Percentiles rank a stretch among this genome's conserved stretches.
These are phyloP conservation scores for Simmondsia chinensis DNA, from an alignment of 148 eudicot species.

Conservation along the genomic window DNA sequence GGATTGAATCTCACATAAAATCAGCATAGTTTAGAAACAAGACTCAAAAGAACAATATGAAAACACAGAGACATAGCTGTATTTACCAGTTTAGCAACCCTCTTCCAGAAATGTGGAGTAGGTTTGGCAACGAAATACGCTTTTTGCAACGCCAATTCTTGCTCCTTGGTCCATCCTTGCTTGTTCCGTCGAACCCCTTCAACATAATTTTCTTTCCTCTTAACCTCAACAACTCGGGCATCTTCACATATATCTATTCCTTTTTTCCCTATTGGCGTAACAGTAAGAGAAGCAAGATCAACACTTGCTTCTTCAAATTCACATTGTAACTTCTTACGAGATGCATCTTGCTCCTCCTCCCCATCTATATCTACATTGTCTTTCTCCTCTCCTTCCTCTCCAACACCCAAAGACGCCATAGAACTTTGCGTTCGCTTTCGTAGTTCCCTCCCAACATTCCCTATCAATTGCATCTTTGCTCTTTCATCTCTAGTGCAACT, in stretches of 20 bases:
- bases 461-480: no score
- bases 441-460: not conserved
- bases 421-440: slow-evolving; percentile 2
- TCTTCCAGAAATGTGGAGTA: slow-evolving; percentile 90
- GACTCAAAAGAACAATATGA: slow-evolving; percentile 3
- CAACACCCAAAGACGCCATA: slow-evolving; percentile 3
- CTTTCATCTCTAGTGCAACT: slow-evolving; percentile 5
- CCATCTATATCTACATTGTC: slow-evolving; percentile 3
- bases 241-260: not conserved
- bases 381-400: slow-evolving; percentile 7
- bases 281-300: not conserved
- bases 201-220: slow-evolving; percentile 50
- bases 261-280: slow-evolving; percentile 2
- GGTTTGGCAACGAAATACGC: slow-evolving; percentile 79
- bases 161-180: slow-evolving; percentile 69
- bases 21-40: not conserved
- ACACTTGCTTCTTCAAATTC: not conserved
- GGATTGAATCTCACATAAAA: not conserved
- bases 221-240: slow-evolving; percentile 26
- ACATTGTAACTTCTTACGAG: no score
- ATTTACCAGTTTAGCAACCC: slow-evolving; percentile 82
- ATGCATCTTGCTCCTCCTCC: not conserved
- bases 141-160: slow-evolving; percentile 60
- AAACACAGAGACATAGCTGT: no score
- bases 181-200: slow-evolving; percentile 17